phyloP scores from a whole-genome alignment of 176 grass and related monocot genomes.

The Lolium rigidum region DNA sequence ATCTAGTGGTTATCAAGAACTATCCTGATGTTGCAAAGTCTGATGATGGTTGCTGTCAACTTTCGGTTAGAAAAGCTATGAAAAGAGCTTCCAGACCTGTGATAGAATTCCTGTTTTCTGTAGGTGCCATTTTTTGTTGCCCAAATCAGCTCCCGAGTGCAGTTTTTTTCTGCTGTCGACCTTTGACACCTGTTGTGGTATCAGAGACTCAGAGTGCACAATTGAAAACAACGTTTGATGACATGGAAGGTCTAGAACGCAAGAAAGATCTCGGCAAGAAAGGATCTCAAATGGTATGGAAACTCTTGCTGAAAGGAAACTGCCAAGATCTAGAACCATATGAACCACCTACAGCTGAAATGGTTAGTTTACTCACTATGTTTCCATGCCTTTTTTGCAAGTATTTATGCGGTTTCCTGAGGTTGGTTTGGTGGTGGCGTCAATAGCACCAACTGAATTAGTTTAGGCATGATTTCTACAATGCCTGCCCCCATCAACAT shows the following conservation, averaged over 20 bases:
- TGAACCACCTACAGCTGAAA: constrained; percentile 64
- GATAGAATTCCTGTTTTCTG: too few relatives aligned
- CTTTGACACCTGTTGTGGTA: constrained; percentile 27
- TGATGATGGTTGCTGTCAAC: too few relatives aligned
- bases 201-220: constrained; percentile 69
- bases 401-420: neutral
- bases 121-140: too few relatives aligned
- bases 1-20: too few relatives aligned
- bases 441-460: too few relatives aligned
- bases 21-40: too few relatives aligned
- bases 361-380: constrained; percentile 42
- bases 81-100: too few relatives aligned
- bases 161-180: constrained; percentile 36
- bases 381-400: neutral
- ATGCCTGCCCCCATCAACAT: too few relatives aligned
- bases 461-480: too few relatives aligned
- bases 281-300: constrained; percentile 75
- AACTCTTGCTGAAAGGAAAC: constrained; percentile 67
- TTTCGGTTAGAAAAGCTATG: too few relatives aligned
- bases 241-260: constrained; percentile 57
- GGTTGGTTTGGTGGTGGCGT: too few relatives aligned
- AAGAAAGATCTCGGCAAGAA: constrained; percentile 70
- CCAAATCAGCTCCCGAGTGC: neutral
- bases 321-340: constrained; percentile 57
- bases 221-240: constrained; percentile 68